Percentiles rank a stretch among this genome's conserved stretches.
These are phyloP conservation scores for Angomonas desouzai DNA, from an alignment of 208 protist genomes.

Conservation along the genomic window DNA sequence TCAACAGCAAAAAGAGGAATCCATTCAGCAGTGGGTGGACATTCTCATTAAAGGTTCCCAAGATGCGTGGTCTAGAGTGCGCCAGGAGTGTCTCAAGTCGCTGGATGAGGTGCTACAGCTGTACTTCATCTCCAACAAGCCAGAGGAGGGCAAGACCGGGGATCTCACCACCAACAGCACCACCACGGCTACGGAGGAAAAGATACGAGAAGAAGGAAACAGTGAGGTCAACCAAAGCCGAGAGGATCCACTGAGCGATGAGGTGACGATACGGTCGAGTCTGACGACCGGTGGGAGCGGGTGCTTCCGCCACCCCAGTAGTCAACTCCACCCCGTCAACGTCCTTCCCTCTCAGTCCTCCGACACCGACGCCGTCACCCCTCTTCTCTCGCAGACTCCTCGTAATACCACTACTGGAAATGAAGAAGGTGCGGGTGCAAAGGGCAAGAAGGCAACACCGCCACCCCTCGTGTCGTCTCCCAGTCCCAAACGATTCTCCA, in stretches of 20 bases:
- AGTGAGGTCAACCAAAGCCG: not conserved
- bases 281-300: not conserved
- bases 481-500: not conserved
- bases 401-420: not conserved
- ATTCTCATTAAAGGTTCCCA: conserved; percentile 58
- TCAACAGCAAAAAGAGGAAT: not conserved
- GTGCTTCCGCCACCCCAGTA: not conserved
- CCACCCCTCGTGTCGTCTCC: not conserved
- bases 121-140: not conserved
- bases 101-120: conserved; percentile 15
- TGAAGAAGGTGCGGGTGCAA: not conserved
- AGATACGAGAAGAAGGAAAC: not conserved
- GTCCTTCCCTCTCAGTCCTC: conserved; percentile 6
- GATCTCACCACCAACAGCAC: not conserved
- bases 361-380: conserved; percentile 6
- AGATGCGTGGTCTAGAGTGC: conserved; percentile 69
- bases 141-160: conserved; percentile 2
- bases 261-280: conserved; percentile 5
- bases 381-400: not conserved
- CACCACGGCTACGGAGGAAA: not conserved
- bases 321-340: not conserved
- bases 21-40: conserved; percentile 21
- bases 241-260: not conserved
- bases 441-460: not conserved
- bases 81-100: conserved; percentile 22